Conservation (phyloP, 257 asterid species). For the Penstemon eatonii region DNA sequence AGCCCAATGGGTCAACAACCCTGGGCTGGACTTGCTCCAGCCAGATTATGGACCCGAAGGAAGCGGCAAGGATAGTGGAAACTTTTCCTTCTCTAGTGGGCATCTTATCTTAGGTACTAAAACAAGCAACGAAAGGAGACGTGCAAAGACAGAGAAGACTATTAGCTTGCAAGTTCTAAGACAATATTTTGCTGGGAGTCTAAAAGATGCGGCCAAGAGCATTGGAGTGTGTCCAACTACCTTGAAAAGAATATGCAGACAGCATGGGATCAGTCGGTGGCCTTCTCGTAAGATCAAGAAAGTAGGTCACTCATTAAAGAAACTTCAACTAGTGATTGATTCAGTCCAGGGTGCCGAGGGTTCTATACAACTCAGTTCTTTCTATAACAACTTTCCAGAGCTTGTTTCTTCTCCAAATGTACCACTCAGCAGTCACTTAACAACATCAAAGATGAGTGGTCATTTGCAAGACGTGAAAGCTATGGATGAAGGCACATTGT, state of each 20-base stretch:
- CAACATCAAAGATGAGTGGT: slow-evolving; percentile 26
- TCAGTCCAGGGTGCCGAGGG: slow-evolving; percentile 85
- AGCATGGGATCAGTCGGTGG: slow-evolving; percentile 81
- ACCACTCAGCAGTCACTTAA: slow-evolving; percentile 36
- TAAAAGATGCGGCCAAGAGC: slow-evolving; percentile 79
- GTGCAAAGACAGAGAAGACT: slow-evolving; percentile 62
- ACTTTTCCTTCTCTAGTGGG: slow-evolving; percentile 39
- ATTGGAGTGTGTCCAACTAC: slow-evolving; percentile 92
- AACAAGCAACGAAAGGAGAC: slow-evolving; percentile 47
- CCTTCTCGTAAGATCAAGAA: slow-evolving; percentile 89
- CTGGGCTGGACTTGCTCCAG: slow-evolving; percentile 33
- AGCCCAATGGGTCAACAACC: slow-evolving; percentile 39
- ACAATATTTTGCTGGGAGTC: slow-evolving; percentile 77
- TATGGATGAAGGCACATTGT: slow-evolving; percentile 40
- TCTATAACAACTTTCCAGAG: slow-evolving; percentile 76
- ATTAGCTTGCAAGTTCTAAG: slow-evolving; percentile 71
- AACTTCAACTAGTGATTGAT: slow-evolving; percentile 84
- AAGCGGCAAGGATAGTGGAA: slow-evolving; percentile 35
- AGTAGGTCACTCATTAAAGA: slow-evolving; percentile 77
- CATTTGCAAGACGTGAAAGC: slow-evolving; percentile 28
- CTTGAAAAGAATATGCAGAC: slow-evolving; percentile 86
- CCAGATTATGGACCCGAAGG: slow-evolving; percentile 40
- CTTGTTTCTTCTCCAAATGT: slow-evolving; percentile 47
- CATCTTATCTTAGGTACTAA: slow-evolving; percentile 38
- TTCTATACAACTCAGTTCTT: slow-evolving; percentile 65